Conservation (phyloP, 371 early-diverging fungal species). For the Nematocida displodere region DNA sequence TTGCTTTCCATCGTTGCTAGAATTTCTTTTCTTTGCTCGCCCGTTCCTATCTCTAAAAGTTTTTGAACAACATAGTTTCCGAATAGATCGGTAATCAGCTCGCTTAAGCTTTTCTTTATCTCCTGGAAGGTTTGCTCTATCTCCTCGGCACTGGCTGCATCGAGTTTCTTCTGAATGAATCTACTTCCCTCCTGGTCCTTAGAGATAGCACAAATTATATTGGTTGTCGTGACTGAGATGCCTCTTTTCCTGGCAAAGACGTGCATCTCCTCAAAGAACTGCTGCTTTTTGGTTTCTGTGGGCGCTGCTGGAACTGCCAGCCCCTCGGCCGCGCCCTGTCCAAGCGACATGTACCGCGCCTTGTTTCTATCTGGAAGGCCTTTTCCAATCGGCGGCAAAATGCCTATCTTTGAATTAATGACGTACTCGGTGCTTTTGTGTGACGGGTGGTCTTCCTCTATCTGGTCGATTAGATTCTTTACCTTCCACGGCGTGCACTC, state of each 20-base stretch:
- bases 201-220: constrained; percentile 38
- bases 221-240: background rate
- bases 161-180: constrained; percentile 95
- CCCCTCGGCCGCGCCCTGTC: constrained; percentile 6
- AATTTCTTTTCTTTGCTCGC: constrained; percentile 45
- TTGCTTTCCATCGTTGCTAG: constrained; percentile 81
- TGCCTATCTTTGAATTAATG: background rate
- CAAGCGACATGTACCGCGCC: background rate
- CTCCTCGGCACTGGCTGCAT: constrained; percentile 79
- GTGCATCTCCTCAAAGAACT: constrained; percentile 44
- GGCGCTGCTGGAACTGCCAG: background rate
- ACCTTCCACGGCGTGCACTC: constrained; percentile 47
- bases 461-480: constrained; percentile 46
- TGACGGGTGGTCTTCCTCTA: constrained; percentile 51
- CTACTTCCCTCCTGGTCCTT: constrained; percentile 98
- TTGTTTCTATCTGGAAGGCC: constrained; percentile 29
- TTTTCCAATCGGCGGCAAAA: constrained; percentile 39
- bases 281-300: background rate
- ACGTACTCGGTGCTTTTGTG: constrained; percentile 52
- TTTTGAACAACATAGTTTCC: constrained; percentile 99
- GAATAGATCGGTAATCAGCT: constrained; percentile 96
- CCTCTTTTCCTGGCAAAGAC: constrained; percentile 41
- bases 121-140: constrained; percentile 89
- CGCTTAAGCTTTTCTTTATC: constrained; percentile 78
- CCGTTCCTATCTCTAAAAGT: constrained; percentile 67